Percentiles rank a stretch among this genome's conserved stretches.
These are phyloP conservation scores for Pascua sp. DNA, from an alignment of 1,284 basidiomycete genomes.

Conservation along the genomic window DNA sequence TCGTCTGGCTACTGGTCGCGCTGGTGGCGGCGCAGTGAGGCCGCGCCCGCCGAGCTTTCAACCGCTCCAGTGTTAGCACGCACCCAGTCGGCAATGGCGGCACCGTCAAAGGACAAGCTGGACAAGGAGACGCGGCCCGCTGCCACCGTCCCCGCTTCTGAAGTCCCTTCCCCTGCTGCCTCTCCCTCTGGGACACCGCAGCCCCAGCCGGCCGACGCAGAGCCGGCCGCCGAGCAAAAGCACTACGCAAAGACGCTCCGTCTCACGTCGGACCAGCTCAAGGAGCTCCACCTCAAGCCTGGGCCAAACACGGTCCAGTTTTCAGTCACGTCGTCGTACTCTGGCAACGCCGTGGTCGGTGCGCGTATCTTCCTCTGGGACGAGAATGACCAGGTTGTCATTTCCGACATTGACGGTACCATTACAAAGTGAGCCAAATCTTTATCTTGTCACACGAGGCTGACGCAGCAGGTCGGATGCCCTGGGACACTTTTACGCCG, in stretches of 20 bases:
- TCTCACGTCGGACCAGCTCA: slow-evolving; percentile 80
- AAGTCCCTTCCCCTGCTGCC: background rate
- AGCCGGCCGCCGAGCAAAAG: slow-evolving; percentile 19
- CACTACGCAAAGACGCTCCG: slow-evolving; percentile 89
- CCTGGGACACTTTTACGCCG: slow-evolving; percentile 93
- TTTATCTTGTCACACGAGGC: background rate
- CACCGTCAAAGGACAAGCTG: background rate
- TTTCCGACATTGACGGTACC: slow-evolving; percentile 98
- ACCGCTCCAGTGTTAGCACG: background rate
- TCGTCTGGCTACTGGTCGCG: slow-evolving; percentile 45
- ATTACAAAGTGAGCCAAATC: slow-evolving; percentile 80
- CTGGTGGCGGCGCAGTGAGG: slow-evolving; percentile 40
- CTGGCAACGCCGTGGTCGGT: slow-evolving; percentile 79
- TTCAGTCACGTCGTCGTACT: slow-evolving; percentile 76
- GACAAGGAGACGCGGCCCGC: background rate
- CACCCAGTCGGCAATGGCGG: slow-evolving; percentile 8
- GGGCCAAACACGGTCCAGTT: slow-evolving; percentile 93
- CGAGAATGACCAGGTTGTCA: slow-evolving; percentile 78
- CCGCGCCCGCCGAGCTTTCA: slow-evolving; percentile 5
- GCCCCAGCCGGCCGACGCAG: background rate
- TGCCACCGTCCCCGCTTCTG: background rate
- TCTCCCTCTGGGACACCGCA: background rate
- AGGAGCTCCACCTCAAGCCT: slow-evolving; percentile 77
- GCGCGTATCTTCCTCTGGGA: slow-evolving; percentile 97
- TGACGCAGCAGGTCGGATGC: slow-evolving; percentile 74